phyloP scores from a whole-genome alignment of 768 basidiomycete genomes.

The Podaxis rugospora region DNA sequence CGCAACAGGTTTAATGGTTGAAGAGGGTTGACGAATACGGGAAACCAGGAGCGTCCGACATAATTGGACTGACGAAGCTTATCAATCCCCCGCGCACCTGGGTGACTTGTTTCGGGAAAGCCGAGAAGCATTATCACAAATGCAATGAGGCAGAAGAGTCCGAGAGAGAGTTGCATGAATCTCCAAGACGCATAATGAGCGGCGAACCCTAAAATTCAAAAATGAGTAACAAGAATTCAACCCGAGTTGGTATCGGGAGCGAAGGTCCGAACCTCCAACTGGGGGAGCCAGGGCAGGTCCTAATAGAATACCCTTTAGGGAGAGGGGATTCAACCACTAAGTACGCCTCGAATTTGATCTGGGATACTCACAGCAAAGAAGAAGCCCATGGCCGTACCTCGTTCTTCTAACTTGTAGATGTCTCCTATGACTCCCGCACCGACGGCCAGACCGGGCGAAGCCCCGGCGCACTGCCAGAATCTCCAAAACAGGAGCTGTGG shows the following conservation, averaged over 20 bases:
- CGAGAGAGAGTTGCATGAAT: slow-evolving; percentile 45
- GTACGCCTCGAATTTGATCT: not conserved
- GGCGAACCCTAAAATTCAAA: slow-evolving; percentile 31
- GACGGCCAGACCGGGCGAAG: slow-evolving; percentile 50
- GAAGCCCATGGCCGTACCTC: slow-evolving; percentile 54
- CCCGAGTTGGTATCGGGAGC: not conserved
- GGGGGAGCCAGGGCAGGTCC: slow-evolving; percentile 62
- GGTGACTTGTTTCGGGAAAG: slow-evolving; percentile 69
- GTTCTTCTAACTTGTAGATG: slow-evolving; percentile 61
- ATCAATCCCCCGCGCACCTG: slow-evolving; percentile 51
- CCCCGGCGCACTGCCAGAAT: slow-evolving; percentile 62
- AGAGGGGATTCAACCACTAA: not conserved
- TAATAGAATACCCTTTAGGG: slow-evolving; percentile 43
- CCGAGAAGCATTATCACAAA: slow-evolving; percentile 36
- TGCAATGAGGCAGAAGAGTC: slow-evolving; percentile 32
- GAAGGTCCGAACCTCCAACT: slow-evolving; percentile 38
- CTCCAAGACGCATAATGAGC: slow-evolving; percentile 69
- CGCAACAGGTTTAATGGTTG: slow-evolving; percentile 43
- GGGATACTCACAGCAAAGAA: slow-evolving; percentile 43
- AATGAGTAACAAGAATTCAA: not conserved
- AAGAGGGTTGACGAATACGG: slow-evolving; percentile 59
- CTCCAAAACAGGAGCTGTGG: slow-evolving; percentile 54
- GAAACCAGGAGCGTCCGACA: slow-evolving; percentile 17
- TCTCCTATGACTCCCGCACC: slow-evolving; percentile 62
- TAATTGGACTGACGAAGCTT: slow-evolving; percentile 24